A percentile compares a stretch with the other conserved stretches of the same genome.
phyloP scores from a whole-genome alignment of 2,329 filamentous ascomycete genomes.

The Plenodomus tracheiphilus region DNA sequence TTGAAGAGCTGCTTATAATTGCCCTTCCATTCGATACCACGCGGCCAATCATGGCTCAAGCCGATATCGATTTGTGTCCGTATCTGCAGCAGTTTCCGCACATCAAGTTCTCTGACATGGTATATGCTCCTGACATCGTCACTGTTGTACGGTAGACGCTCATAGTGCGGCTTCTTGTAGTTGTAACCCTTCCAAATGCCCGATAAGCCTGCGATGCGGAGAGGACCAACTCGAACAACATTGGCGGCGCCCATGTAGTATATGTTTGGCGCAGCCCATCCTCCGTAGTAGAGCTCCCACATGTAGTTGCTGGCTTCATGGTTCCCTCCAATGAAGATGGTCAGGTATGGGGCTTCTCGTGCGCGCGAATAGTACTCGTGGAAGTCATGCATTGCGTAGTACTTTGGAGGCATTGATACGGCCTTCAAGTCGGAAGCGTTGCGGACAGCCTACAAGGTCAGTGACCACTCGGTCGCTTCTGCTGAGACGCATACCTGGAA shows the following conservation, averaged over 20 bases:
- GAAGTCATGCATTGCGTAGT: slow-evolving; percentile 86
- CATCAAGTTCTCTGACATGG: slow-evolving; percentile 85
- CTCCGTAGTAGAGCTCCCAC: slow-evolving; percentile 92
- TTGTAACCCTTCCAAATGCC: slow-evolving; percentile 95
- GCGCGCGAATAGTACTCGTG: slow-evolving; percentile 88
- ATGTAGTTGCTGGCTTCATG: slow-evolving; percentile 91
- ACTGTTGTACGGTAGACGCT: slow-evolving; percentile 80
- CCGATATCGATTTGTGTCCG: slow-evolving; percentile 89
- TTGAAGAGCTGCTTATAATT: slow-evolving; percentile 69
- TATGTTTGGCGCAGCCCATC: slow-evolving; percentile 95
- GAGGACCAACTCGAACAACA: slow-evolving; percentile 77
- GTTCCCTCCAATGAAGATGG: slow-evolving; percentile 91
- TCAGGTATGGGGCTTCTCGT: slow-evolving; percentile 79
- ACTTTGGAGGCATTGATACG: slow-evolving; percentile 89
- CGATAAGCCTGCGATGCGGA: slow-evolving; percentile 86
- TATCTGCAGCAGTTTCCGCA: slow-evolving; percentile 84
- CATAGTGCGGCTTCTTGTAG: slow-evolving; percentile 80
- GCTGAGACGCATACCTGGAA: slow-evolving; percentile 68
- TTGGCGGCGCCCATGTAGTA: slow-evolving; percentile 96
- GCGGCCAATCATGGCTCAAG: slow-evolving; percentile 94
- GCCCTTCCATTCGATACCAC: slow-evolving; percentile 77
- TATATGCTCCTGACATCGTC: slow-evolving; percentile 83
- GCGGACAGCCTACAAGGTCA: slow-evolving; percentile 68
- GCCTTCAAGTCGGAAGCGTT: slow-evolving; percentile 85
- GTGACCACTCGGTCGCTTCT: background rate